phyloP scores from a whole-genome alignment of 1,284 basidiomycete species.

The Marasmius sp. region DNA sequence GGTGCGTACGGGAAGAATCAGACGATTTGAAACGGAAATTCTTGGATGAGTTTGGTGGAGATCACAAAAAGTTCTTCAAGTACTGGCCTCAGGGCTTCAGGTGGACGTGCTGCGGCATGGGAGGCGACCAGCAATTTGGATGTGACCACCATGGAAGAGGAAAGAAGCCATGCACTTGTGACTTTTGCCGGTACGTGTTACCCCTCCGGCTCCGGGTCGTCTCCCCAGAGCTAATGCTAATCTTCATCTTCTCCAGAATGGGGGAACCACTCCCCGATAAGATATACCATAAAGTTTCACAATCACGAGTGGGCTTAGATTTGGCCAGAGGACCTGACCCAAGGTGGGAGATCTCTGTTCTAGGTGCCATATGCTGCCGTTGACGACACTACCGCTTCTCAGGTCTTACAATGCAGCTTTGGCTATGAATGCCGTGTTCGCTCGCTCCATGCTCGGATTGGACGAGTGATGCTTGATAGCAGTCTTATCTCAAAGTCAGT shows the following conservation, averaged over 20 bases:
- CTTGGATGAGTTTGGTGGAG: slow-evolving; percentile 24
- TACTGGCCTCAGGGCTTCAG: slow-evolving; percentile 31
- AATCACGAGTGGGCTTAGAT: slow-evolving; percentile 27
- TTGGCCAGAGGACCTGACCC: slow-evolving; percentile 34
- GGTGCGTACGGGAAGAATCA: slow-evolving; percentile 19
- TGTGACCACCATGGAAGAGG: slow-evolving; percentile 44
- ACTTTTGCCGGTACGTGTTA: slow-evolving; percentile 35
- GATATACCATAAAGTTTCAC: slow-evolving; percentile 28
- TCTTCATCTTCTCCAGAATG: slow-evolving; percentile 23
- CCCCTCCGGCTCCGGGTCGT: not conserved
- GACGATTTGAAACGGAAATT: slow-evolving; percentile 28
- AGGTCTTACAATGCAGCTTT: slow-evolving; percentile 24
- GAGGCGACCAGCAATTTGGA: slow-evolving; percentile 19
- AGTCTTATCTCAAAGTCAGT: not conserved
- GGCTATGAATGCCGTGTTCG: slow-evolving; percentile 18
- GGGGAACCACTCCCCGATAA: slow-evolving; percentile 31
- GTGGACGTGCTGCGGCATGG: slow-evolving; percentile 36
- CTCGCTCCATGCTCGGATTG: slow-evolving; percentile 24
- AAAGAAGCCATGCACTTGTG: slow-evolving; percentile 28
- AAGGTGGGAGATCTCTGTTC: not conserved
- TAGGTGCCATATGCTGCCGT: not conserved
- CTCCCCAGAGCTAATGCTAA: too few species aligned
- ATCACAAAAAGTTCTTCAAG: slow-evolving; percentile 26
- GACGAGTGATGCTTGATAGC: slow-evolving; percentile 17
- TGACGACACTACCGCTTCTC: not conserved